Evolutionary conservation across 805 yeast species (phyloP), one percentile per base, ranked within the genome.

Genomic region (Saturnispora kantuleensis): DNA sequence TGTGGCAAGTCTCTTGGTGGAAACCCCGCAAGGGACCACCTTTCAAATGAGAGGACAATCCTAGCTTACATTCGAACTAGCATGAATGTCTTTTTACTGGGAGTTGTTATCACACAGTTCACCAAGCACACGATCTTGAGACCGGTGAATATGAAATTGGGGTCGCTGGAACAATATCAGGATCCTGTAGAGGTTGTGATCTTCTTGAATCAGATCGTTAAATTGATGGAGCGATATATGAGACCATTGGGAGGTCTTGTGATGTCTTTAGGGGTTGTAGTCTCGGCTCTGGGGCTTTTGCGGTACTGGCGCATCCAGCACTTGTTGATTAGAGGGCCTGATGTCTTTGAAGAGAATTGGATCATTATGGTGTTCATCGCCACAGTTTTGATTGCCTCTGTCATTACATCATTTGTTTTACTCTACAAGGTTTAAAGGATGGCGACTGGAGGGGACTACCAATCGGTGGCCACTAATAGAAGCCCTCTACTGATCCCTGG

Each of bases 1-100:
- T 11, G 41, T 31, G 31, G 31, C 11, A 9, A 21, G 8, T 10
- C 21, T 15, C 10, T 18, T 10, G 42, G 47, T 3, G 53, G 50
- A 4, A 50, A 46, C 35, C 52, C 50, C 9, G 78, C 79, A 1
- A 63, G 81, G 55, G 81, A 76, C 53, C 79, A 76, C 51, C 48
- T 78, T 63, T 79, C 84, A 7, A 77, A 77, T 51, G 84, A 79
- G 51, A 60, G 84, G 48, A 78, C 84, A 1, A 69, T 71, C 33
- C 56, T 79, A 10, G 82, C 84, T 0, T 79, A 81, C 73, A 52
- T 74, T 11, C 63, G 84, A 41, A 77, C 84, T 0, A 66, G 78
- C 1, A 53, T 78, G 26, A 70, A 71, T 17, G 65, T 77, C 43
- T 61, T 73, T 3, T 64, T 79, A 1, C 65, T 75, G 9, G 83